Percentiles rank a stretch among this genome's conserved stretches.
phyloP scores from a whole-genome alignment of 441 rosid genomes.

The Euphorbia schlechtendalii region DNA sequence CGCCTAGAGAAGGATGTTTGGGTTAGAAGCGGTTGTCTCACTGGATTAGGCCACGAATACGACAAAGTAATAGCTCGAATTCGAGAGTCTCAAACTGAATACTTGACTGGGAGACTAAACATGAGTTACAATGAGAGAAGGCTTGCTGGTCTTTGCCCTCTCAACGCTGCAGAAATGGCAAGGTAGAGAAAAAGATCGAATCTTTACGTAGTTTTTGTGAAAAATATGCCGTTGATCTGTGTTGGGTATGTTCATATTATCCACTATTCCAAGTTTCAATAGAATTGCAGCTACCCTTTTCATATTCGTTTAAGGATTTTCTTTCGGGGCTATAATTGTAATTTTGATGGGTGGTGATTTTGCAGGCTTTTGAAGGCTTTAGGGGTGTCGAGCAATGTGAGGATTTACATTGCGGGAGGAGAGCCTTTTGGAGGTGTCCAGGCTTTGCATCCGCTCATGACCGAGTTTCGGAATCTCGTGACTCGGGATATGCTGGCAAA shows the following conservation, averaged over 20 bases:
- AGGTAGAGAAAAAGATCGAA: neutral
- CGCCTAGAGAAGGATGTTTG: slow-evolving; percentile 47
- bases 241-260: too few relatives aligned
- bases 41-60: slow-evolving; percentile 56
- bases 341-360: neutral
- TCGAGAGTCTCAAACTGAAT: slow-evolving; percentile 40
- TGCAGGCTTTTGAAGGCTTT: slow-evolving; percentile 26
- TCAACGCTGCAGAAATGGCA: slow-evolving; percentile 19
- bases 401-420: neutral
- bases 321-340: too few relatives aligned
- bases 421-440: neutral
- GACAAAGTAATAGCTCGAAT: slow-evolving; percentile 38
- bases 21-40: neutral
- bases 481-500: neutral
- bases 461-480: neutral
- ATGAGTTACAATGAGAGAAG: slow-evolving; percentile 46
- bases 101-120: slow-evolving; percentile 59
- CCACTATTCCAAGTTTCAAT: too few relatives aligned
- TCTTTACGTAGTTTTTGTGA: too few relatives aligned
- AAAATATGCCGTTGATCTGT: too few relatives aligned
- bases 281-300: too few relatives aligned
- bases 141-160: slow-evolving; percentile 68
- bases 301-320: too few relatives aligned
- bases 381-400: neutral
- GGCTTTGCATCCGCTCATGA: neutral